Evolutionary conservation across 768 basidiomycete genomes (phyloP).

Genomic region (Neoboletus brunneissimus): DNA sequence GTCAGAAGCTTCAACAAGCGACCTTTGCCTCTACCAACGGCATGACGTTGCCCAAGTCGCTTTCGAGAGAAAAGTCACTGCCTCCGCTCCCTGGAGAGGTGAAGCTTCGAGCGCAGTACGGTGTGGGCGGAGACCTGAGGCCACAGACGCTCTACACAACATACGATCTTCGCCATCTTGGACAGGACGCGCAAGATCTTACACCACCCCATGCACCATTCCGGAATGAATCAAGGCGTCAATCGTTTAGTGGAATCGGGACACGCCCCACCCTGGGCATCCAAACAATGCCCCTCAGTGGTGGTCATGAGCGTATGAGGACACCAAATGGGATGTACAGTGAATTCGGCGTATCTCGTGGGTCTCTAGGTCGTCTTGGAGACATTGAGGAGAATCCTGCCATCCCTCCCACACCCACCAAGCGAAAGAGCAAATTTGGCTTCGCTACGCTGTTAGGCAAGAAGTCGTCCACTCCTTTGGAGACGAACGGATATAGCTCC

Average conservation of each 20-base stretch:
- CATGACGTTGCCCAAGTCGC: constrained; percentile 30
- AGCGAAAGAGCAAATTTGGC: constrained; percentile 75
- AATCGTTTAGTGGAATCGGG: constrained; percentile 71
- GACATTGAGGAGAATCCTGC: constrained; percentile 30
- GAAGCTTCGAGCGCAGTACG: constrained; percentile 38
- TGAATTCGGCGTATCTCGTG: constrained; percentile 70
- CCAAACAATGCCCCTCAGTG: constrained; percentile 48
- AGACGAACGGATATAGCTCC: constrained; percentile 34
- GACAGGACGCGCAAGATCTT: constrained; percentile 45
- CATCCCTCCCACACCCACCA: constrained; percentile 39
- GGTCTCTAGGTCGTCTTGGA: constrained; percentile 46
- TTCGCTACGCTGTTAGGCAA: constrained; percentile 66
- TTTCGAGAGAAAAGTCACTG: constrained; percentile 68
- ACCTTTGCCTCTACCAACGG: constrained; percentile 34
- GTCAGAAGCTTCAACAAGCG: constrained; percentile 41
- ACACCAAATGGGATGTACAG: constrained; percentile 49
- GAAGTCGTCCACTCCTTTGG: constrained; percentile 33
- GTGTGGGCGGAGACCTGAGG: constrained; percentile 41
- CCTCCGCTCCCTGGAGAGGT: constrained; percentile 70
- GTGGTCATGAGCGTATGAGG: constrained; percentile 36
- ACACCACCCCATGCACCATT: constrained; percentile 64
- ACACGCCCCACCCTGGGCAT: constrained; percentile 52
- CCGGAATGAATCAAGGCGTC: constrained; percentile 60
- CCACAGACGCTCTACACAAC: constrained; percentile 66
- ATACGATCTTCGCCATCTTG: constrained; percentile 54